These are phyloP conservation scores for Shiraia sp. DNA, from an alignment of 2,329 filamentous ascomycete species.

Conservation along the genomic window DNA sequence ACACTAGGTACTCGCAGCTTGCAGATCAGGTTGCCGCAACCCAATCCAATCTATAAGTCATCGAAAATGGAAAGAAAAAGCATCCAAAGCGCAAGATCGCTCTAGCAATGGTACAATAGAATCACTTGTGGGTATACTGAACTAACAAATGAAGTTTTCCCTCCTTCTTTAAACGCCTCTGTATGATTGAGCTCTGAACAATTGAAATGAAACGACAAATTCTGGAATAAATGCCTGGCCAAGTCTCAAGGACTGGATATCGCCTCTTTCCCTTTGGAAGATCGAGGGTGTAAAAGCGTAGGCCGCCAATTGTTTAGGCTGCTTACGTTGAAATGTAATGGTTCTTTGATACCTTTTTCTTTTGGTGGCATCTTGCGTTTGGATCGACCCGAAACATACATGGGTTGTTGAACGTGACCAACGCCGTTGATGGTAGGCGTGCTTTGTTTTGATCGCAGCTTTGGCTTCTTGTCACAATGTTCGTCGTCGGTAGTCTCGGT, in stretches of 20 bases:
- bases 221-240: too few species aligned
- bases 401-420: constrained; percentile 30
- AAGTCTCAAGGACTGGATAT: too few species aligned
- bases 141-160: constrained; percentile 20
- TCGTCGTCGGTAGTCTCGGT: constrained; percentile 44
- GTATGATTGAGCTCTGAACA: background rate
- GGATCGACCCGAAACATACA: constrained; percentile 47
- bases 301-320: constrained; percentile 43
- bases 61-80: constrained; percentile 1
- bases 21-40: constrained; percentile 4
- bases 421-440: constrained; percentile 36
- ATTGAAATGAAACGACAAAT: constrained; percentile 7
- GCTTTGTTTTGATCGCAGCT: constrained; percentile 43
- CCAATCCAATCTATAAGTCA: constrained; percentile 10
- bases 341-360: constrained; percentile 45
- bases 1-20: constrained; percentile 6
- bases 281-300: constrained; percentile 36
- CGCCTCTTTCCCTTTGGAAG: constrained; percentile 42
- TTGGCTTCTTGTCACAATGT: constrained; percentile 48
- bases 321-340: constrained; percentile 44
- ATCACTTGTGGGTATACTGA: constrained; percentile 33
- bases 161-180: constrained; percentile 27
- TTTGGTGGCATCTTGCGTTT: constrained; percentile 48
- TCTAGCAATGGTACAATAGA: constrained; percentile 12
- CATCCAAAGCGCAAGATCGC: background rate